phyloP scores from a whole-genome alignment of 768 basidiomycete genomes.

The Hygrophorus pudorinus region DNA sequence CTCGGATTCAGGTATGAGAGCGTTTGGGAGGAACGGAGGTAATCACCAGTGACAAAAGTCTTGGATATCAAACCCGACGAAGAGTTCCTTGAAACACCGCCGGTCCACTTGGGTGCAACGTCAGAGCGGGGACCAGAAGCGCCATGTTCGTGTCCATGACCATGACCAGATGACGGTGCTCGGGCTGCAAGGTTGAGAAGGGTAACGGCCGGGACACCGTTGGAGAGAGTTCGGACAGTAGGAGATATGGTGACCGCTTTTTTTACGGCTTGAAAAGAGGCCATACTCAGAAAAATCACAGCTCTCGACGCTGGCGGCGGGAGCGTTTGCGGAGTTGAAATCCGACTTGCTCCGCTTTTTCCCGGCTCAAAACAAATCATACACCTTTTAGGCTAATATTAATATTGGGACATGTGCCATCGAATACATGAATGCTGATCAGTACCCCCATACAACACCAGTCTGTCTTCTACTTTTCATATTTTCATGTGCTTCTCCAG shows the following conservation, averaged over 20 bases:
- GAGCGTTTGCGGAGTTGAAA: slow-evolving; percentile 14
- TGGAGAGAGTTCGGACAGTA: slow-evolving; percentile 68
- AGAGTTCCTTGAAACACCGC: slow-evolving; percentile 38
- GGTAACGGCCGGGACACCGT: slow-evolving; percentile 71
- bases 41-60: slow-evolving; percentile 49
- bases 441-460: too few relatives aligned
- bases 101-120: slow-evolving; percentile 51
- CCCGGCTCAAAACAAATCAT: too few relatives aligned
- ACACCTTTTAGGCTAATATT: too few relatives aligned
- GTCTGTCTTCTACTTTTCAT: not conserved
- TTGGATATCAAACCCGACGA: slow-evolving; percentile 51
- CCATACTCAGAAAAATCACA: slow-evolving; percentile 37
- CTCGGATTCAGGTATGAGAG: slow-evolving; percentile 4
- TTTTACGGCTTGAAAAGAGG: slow-evolving; percentile 64
- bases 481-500: slow-evolving; percentile 36
- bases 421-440: too few relatives aligned
- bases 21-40: not conserved
- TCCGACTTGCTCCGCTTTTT: not conserved
- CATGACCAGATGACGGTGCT: slow-evolving; percentile 49
- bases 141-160: slow-evolving; percentile 25
- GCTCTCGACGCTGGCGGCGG: slow-evolving; percentile 14
- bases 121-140: slow-evolving; percentile 42
- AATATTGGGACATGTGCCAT: too few relatives aligned
- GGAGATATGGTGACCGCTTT: slow-evolving; percentile 77
- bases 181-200: slow-evolving; percentile 65